phyloP scores from a whole-genome alignment of 345 rosid species.

The Capsella bursapastoris region DNA sequence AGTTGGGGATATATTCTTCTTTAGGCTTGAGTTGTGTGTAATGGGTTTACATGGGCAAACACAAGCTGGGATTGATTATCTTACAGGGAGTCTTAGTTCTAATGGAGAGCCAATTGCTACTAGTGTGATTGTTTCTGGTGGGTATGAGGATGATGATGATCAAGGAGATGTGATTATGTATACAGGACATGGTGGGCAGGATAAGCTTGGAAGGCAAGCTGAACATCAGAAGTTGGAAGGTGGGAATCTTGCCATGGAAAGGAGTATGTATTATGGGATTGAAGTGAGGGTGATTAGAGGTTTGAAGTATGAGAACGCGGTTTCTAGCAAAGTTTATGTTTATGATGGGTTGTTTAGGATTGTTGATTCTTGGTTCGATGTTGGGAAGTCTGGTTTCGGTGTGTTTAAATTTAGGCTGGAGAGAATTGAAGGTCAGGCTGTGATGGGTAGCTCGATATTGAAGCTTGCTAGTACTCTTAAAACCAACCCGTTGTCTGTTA shows the following conservation, averaged over 20 bases:
- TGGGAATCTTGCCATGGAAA: conserved; percentile 84
- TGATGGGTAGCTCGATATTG: conserved; percentile 80
- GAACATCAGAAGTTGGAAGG: conserved; percentile 84
- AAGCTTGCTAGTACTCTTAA: conserved; percentile 70
- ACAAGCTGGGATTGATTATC: conserved; percentile 90
- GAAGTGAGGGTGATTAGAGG: conserved; percentile 88
- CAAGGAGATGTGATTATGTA: conserved; percentile 71
- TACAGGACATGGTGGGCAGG: conserved; percentile 93
- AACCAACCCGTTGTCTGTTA: conserved; percentile 57
- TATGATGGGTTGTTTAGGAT: conserved; percentile 90
- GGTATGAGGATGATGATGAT: conserved; percentile 88
- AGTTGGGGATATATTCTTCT: conserved; percentile 81
- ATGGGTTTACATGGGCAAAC: conserved; percentile 84
- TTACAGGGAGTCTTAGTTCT: conserved; percentile 65
- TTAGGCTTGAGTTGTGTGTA: conserved; percentile 77
- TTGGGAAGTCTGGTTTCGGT: conserved; percentile 91
- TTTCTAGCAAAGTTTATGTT: conserved; percentile 66
- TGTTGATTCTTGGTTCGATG: conserved; percentile 84
- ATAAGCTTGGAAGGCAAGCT: conserved; percentile 63
- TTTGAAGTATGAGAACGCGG: conserved; percentile 59
- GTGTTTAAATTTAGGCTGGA: conserved; percentile 72
- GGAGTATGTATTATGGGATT: conserved; percentile 82
- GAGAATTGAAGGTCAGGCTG: conserved; percentile 81
- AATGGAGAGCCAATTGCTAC: conserved; percentile 88
- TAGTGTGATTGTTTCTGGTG: conserved; percentile 86